Percentiles rank a stretch among this genome's conserved stretches.
Evolutionary conservation across 2,329 filamentous ascomycete species (phyloP).

Genomic region (Bertia moriformis): DNA sequence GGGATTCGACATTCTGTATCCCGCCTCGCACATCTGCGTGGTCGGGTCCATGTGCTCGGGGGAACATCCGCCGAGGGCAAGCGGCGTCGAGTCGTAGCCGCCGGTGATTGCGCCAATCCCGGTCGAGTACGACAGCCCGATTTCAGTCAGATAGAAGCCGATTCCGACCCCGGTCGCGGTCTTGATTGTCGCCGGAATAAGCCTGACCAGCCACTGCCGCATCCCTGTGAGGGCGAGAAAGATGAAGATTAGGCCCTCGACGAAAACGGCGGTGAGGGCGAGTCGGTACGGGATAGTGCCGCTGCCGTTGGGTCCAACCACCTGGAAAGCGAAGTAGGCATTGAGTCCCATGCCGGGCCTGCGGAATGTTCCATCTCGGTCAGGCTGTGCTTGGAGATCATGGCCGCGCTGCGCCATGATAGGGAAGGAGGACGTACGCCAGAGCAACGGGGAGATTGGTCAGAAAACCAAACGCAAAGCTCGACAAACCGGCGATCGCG

Average conservation of each 20-base stretch:
- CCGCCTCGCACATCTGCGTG: conserved; percentile 30
- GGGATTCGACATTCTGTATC: conserved; percentile 62
- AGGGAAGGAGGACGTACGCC: conserved; percentile 37
- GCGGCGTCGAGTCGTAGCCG: conserved; percentile 44
- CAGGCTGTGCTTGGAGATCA: conserved; percentile 1
- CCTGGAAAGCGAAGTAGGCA: conserved; percentile 54
- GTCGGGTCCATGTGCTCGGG: conserved; percentile 29
- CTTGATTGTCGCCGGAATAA: conserved; percentile 51
- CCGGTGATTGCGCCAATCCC: conserved; percentile 76
- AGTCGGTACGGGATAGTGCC: conserved; percentile 42
- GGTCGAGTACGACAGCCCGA: conserved; percentile 60
- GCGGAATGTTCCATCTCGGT: conserved; percentile 2
- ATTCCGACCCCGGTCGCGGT: conserved; percentile 52
- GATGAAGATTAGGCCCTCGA: conserved; percentile 51
- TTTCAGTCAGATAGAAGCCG: conserved; percentile 47
- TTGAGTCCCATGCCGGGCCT: conserved; percentile 57
- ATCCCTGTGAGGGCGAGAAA: conserved; percentile 51
- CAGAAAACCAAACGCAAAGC: conserved; percentile 64
- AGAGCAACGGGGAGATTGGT: conserved; percentile 69
- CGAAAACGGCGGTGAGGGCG: conserved; percentile 48
- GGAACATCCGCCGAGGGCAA: conserved; percentile 64
- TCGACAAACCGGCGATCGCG: conserved; percentile 62
- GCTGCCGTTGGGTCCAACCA: conserved; percentile 43
- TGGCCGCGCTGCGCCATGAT: not conserved
- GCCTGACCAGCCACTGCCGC: conserved; percentile 57